phyloP scores from a whole-genome alignment of 805 yeast species.

The Lipomyces yamanashiensis region DNA sequence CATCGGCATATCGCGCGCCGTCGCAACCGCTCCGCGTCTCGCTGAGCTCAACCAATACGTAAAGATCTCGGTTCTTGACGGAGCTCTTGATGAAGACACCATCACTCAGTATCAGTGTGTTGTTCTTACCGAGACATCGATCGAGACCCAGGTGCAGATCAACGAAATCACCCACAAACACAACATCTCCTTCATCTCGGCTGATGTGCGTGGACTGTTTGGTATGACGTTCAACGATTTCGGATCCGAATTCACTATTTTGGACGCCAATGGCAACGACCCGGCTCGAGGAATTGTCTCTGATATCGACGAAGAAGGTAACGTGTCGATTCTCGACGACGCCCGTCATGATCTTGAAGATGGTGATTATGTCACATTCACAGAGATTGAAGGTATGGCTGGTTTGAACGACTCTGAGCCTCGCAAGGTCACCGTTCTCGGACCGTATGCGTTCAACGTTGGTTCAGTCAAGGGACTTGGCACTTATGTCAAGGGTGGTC shows the following conservation, averaged over 20 bases:
- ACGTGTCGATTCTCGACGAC: slow-evolving; percentile 91
- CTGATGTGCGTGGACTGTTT: slow-evolving; percentile 85
- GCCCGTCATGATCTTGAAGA: slow-evolving; percentile 92
- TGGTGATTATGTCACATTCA: slow-evolving; percentile 84
- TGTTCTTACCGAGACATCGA: slow-evolving; percentile 76
- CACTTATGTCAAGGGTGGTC: slow-evolving; percentile 78
- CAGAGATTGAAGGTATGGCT: slow-evolving; percentile 82
- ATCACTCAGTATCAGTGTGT: slow-evolving; percentile 70
- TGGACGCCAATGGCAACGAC: slow-evolving; percentile 92
- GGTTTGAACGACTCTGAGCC: slow-evolving; percentile 74
- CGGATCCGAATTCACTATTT: slow-evolving; percentile 76
- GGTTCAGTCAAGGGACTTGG: slow-evolving; percentile 61
- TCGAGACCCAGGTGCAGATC: slow-evolving; percentile 76
- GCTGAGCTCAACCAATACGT: slow-evolving; percentile 89
- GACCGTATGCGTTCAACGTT: slow-evolving; percentile 91
- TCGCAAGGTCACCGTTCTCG: slow-evolving; percentile 79
- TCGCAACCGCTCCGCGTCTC: slow-evolving; percentile 66
- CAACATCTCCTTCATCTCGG: slow-evolving; percentile 76
- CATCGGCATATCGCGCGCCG: slow-evolving; percentile 78
- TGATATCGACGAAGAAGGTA: slow-evolving; percentile 84
- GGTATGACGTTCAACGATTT: slow-evolving; percentile 90
- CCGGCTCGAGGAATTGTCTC: slow-evolving; percentile 85
- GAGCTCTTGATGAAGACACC: slow-evolving; percentile 58
- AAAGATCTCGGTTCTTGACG: slow-evolving; percentile 70
- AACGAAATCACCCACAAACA: slow-evolving; percentile 74